Base-by-base conservation (phyloP, 2,329 filamentous ascomycete genomes). In the Teratosphaeria viscida region DNA sequence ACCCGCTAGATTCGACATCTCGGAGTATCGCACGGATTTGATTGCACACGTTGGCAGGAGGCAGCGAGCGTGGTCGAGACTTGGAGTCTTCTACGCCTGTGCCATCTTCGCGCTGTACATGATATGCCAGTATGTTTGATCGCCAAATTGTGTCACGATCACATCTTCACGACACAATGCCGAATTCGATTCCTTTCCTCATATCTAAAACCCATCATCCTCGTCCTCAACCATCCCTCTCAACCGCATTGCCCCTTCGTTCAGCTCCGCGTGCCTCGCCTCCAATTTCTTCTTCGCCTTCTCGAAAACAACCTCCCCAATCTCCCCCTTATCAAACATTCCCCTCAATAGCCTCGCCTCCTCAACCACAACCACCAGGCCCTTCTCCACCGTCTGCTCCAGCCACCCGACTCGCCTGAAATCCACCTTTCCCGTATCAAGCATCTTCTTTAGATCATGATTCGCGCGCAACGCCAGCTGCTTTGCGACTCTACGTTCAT, bases 321-420 rank as follows among this genome's bases (percentile, higher is more conserved):
- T 60, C 54, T 55, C 63, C 12, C 62, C 60, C 32, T 63, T 56
- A 5, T 67, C 64, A 6, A 54, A 54, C 56, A 60, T 39, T 23
- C 54, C 37, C 55, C 58, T 59, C 52, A 65, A 39, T 10, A 58
- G 19, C 54, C 58, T 64, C 47, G 64, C 66, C 43, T 69, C 65
- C 8, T 65, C 61, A 58, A 67, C 43, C 52, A 67, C 14, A 26
- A 61, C 60, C 14, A 59, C 64, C 59, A 63, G 62, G 0, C 68
- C 69, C 37, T 65, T 61, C 60, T 70, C 69, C 16, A 70, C 61
- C 56, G 61, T 56, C 29, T 56, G 63, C 61, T 71, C 69, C 55
- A 71, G 39, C 57, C 64, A 68, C 47, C 62, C 61, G n/a, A 65
- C 65, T 1, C 60, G 55, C 12, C 55, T 37, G 58, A 65, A 19